Base-by-base conservation (phyloP, 805 yeast species). In the Candida cerambycidarum region DNA sequence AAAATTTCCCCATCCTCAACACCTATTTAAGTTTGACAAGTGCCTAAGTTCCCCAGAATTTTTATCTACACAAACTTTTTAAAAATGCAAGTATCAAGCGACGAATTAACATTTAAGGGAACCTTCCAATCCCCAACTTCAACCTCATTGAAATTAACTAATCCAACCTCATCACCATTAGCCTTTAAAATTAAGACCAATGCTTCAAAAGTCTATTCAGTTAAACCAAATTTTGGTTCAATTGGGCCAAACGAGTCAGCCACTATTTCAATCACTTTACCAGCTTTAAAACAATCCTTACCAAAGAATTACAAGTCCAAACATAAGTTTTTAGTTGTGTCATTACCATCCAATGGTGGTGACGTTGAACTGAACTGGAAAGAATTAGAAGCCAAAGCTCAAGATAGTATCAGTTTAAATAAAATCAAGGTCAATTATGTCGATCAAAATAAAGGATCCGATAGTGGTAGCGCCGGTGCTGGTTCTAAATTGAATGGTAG, bases 161-260 rank as follows among this genome's bases (percentile, higher is more conserved):
- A 81, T 54, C 69, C 84, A 33, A 63, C 77, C 11, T 71, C 72
- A 40, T 65, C 80, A 18, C 73, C 83, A 33, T 65, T 79, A 55
- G 97, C 96, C 25, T 93, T 87, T 76, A 93, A 93, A 71, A 97
- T 93, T 58, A 93, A 92, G 70, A 92, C 99, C 34, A 92, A 98
- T 10, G 97, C 97, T 8, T 97, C 98, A 45, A 90, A 87, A 64
- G 75, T 88, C 63, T 84, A 90, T 74, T 88, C 96, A 63, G 98
- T 92, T 40, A 85, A 96, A 68, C 99, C 99, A 45, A 93, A 90
- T 62, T 89, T 96, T 46, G 79, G 93, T 9, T 63, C 83, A 18
- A 73, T 93, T 44, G 74, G 72, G 16, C 92, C 98, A 9, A 92
- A 93, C 27, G 77, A 78, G 48, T 62, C 81, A 16, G 67, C 82